Base-by-base conservation (phyloP, 768 basidiomycete genomes). In the Boletus rufocinnamomeus region DNA sequence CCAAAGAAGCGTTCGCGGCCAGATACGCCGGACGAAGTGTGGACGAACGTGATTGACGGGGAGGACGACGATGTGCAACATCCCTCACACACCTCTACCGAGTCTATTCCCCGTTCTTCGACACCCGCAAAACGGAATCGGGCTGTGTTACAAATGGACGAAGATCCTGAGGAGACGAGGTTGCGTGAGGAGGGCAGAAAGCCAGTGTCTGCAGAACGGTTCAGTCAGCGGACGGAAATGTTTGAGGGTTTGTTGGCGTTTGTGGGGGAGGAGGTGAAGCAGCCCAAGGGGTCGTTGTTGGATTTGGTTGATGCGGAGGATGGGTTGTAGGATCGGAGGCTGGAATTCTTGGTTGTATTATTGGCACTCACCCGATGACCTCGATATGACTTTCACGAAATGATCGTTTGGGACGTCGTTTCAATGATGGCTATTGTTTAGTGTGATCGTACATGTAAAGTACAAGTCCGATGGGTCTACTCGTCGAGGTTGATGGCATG, bases 401-500 rank as follows among this genome's bases (percentile, higher is more conserved):
- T 28, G n/a, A 28, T 28, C 50, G 37, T 13, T 19, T 21, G n/a
- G 13, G 8, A 27, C 17, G 35, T 27, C 6, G 21, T 30, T 14
- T 27, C 35, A 21, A 50, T 14, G 44, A 49, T 19, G n/a, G 16
- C 21, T 35, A 34, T 34, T 4, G 52, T 55, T 23, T 11, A 21
- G 3, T 21, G 28, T n/a, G 43, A 17, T 40, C 23, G 7, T 34
- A 28, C 54, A 37, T 41, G 27, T 50, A 50, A 46, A 25, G 40
- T 60, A 58, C 61, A 49, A 16, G 5, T 23, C 17, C 13, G 27
- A 37, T 16, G 37, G 10, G 13, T 50, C 52, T 69, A 89, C 69
- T 91, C 91, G 71, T 96, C 94, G 47, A 97, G 82, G 72, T 97
- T 97, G 74, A 96, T 96, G 40, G 94, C 89, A 43, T 82, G 84